Conservation (phyloP, 2,329 filamentous ascomycete genomes). For the Mariannaea elegans region DNA sequence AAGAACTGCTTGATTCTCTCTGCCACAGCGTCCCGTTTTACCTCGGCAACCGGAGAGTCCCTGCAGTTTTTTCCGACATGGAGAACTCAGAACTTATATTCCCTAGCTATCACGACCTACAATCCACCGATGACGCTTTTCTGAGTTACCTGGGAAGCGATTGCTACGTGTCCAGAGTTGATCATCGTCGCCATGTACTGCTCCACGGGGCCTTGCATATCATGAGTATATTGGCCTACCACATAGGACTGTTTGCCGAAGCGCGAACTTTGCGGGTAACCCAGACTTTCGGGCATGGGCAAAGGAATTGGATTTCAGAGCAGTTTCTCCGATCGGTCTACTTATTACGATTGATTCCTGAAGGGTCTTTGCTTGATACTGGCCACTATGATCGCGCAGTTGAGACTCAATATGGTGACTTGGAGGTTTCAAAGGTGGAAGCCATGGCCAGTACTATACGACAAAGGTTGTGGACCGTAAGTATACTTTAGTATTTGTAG, state of each 20-base stretch:
- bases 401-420: too few species aligned
- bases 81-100: background rate
- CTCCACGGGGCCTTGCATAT: conserved; percentile 20
- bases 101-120: conserved; percentile 1
- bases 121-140: too few species aligned
- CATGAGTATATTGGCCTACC: conserved; percentile 12
- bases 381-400: too few species aligned
- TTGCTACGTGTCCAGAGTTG: conserved; percentile 11
- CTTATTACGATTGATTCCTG: too few species aligned
- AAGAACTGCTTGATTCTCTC: conserved; percentile 13
- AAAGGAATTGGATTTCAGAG: conserved; percentile 14
- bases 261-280: background rate
- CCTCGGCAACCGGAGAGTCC: conserved; percentile 18
- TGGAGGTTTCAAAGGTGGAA: too few species aligned
- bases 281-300: background rate
- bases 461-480: too few species aligned
- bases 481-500: too few species aligned
- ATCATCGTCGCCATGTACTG: conserved; percentile 21
- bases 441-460: too few species aligned
- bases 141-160: background rate
- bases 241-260: background rate
- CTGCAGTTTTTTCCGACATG: background rate
- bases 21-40: conserved; percentile 30
- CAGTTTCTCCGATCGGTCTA: conserved; percentile 21
- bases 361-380: too few species aligned